These are phyloP conservation scores for Eimeria acervulina DNA, from an alignment of 169 alveolate genomes.

Conservation along the genomic window DNA sequence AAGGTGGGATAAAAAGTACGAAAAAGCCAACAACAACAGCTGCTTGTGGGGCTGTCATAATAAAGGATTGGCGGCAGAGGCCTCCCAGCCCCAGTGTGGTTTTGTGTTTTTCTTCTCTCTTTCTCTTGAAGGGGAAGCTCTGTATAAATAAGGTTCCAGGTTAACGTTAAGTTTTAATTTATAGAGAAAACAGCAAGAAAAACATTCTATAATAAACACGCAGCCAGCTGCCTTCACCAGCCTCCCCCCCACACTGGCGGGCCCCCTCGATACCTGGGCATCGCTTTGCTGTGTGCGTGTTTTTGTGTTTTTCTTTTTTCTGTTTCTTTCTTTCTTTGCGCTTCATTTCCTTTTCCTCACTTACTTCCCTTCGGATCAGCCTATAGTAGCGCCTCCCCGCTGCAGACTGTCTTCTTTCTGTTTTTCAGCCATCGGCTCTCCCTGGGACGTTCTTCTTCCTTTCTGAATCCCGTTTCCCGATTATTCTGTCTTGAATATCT, in stretches of 20 bases:
- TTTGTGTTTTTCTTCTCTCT: neutral
- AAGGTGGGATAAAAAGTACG: too few species aligned
- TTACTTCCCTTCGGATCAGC: too few species aligned
- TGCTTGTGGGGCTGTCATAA: neutral
- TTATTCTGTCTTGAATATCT: too few species aligned
- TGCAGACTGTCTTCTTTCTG: neutral
- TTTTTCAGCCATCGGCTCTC: neutral
- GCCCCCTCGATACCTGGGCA: neutral
- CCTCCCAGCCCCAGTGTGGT: neutral
- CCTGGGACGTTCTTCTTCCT: neutral
- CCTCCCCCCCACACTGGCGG: conserved; percentile 2
- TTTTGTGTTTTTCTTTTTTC: neutral
- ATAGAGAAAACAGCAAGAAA: neutral
- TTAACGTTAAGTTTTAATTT: neutral
- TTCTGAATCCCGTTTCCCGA: neutral
- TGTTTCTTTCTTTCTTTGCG: too few species aligned
- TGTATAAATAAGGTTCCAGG: too few species aligned
- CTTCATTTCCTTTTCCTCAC: too few species aligned
- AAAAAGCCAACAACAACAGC: neutral
- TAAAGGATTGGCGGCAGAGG: neutral
- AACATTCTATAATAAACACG: neutral
- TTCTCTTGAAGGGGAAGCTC: neutral
- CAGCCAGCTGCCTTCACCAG: neutral
- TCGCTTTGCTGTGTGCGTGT: neutral
- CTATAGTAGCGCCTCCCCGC: neutral